Percentiles rank a stretch among this genome's conserved stretches.
phyloP scores from a whole-genome alignment of 345 rosid species.

The Populus pruinosa region DNA sequence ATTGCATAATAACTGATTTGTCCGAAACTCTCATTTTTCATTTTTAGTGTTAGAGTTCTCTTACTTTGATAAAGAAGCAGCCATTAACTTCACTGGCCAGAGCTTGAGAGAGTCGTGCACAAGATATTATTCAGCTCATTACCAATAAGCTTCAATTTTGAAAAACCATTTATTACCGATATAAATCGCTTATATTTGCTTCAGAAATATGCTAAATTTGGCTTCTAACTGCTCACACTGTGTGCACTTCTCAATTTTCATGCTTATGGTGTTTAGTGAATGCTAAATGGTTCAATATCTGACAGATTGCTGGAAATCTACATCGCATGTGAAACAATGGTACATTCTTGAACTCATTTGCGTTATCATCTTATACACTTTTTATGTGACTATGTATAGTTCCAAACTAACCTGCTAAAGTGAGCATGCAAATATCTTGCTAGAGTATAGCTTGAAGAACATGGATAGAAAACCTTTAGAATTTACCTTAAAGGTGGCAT shows the following conservation, averaged over 20 bases:
- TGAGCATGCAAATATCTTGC: background rate
- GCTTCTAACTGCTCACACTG: background rate
- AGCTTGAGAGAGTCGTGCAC: background rate
- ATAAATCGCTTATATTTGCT: background rate
- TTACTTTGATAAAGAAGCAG: background rate
- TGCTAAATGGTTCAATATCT: conserved; percentile 19
- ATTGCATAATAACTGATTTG: background rate
- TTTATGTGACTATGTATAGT: background rate
- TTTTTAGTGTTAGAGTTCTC: background rate
- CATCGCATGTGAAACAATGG: conserved; percentile 80
- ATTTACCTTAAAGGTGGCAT: background rate
- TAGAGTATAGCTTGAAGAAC: background rate
- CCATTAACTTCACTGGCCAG: background rate
- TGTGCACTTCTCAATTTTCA: background rate
- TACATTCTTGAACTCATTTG: conserved; percentile 27
- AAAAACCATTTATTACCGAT: background rate
- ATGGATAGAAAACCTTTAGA: background rate
- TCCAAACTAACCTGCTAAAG: background rate
- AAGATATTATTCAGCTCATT: background rate
- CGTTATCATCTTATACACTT: background rate
- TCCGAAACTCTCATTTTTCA: background rate
- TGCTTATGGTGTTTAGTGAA: conserved; percentile 14
- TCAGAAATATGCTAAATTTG: background rate
- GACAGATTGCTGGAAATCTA: conserved; percentile 81
- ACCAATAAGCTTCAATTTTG: background rate